A percentile compares a stretch with the other conserved stretches of the same genome.
phyloP scores from a whole-genome alignment of 2,329 filamentous ascomycete genomes.

The Thielaviopsis cerberus region DNA sequence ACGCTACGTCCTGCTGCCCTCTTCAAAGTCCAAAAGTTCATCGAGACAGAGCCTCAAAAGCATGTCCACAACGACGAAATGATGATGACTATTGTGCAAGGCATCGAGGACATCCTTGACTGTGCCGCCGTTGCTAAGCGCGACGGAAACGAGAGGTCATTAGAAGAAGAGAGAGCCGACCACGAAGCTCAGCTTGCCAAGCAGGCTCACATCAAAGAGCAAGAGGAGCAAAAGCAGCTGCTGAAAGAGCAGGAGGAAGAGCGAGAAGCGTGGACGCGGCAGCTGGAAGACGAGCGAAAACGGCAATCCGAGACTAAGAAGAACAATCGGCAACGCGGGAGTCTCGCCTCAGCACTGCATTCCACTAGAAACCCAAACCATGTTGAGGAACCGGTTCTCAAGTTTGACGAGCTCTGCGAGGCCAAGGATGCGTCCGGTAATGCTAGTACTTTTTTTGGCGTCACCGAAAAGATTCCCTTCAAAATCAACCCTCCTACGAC shows the following conservation, averaged over 20 bases:
- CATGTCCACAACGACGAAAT: slow-evolving; percentile 37
- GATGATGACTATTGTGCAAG: slow-evolving; percentile 47
- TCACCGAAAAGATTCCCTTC: slow-evolving; percentile 50
- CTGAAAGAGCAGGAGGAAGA: slow-evolving; percentile 45
- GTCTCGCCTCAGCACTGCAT: slow-evolving; percentile 15
- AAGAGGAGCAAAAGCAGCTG: slow-evolving; percentile 33
- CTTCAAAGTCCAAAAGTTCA: slow-evolving; percentile 47
- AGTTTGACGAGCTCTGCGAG: slow-evolving; percentile 50
- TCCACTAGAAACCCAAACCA: slow-evolving; percentile 13
- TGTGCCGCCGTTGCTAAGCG: slow-evolving; percentile 66
- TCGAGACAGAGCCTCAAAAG: slow-evolving; percentile 38
- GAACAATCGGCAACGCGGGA: slow-evolving; percentile 31
- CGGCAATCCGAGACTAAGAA: slow-evolving; percentile 46
- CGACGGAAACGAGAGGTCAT: slow-evolving; percentile 55
- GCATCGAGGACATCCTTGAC: slow-evolving; percentile 60
- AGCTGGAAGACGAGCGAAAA: slow-evolving; percentile 54
- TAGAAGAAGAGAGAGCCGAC: slow-evolving; percentile 73
- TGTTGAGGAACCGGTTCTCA: slow-evolving; percentile 24
- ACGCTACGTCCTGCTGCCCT: slow-evolving; percentile 51
- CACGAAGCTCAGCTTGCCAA: slow-evolving; percentile 56
- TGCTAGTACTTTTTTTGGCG: slow-evolving; percentile 47
- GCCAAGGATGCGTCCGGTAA: slow-evolving; percentile 46
- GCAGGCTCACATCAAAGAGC: slow-evolving; percentile 36
- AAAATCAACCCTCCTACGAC: slow-evolving; percentile 47
- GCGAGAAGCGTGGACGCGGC: slow-evolving; percentile 48